Conservation (phyloP, 768 basidiomycete genomes). For the Leccinellum rugosiceps region DNA sequence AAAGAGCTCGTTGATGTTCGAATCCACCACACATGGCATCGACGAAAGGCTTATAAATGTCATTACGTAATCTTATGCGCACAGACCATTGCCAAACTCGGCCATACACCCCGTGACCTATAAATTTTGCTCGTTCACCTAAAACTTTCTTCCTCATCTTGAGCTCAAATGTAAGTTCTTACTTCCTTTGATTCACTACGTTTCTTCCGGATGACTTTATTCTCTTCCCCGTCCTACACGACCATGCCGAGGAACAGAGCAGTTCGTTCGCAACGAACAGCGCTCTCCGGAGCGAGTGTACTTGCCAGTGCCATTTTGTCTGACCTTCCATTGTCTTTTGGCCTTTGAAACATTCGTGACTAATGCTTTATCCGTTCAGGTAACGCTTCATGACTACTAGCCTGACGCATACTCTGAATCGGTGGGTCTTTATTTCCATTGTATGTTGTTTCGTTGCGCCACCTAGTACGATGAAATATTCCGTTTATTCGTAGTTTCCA, state of each 20-base stretch:
- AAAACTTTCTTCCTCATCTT: not conserved
- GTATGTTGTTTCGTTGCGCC: slow-evolving; percentile 17
- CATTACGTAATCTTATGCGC: slow-evolving; percentile 27
- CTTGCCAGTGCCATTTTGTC: slow-evolving; percentile 90
- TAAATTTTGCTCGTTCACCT: slow-evolving; percentile 24
- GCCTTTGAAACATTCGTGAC: slow-evolving; percentile 3
- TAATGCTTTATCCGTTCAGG: slow-evolving; percentile 12
- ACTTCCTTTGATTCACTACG: not conserved
- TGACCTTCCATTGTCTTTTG: slow-evolving; percentile 39
- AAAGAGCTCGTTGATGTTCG: slow-evolving; percentile 19
- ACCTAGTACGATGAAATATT: slow-evolving; percentile 51
- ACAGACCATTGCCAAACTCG: slow-evolving; percentile 32
- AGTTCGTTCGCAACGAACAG: slow-evolving; percentile 76
- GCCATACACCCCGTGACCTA: slow-evolving; percentile 23
- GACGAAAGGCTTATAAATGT: slow-evolving; percentile 8
- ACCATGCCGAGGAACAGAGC: slow-evolving; percentile 83
- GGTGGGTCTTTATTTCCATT: slow-evolving; percentile 24
- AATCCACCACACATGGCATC: not conserved
- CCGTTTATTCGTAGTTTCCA: slow-evolving; percentile 87
- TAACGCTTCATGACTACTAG: not conserved
- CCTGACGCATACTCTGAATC: not conserved
- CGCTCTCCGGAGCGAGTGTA: slow-evolving; percentile 63
- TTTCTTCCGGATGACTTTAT: slow-evolving; percentile 59
- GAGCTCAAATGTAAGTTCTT: slow-evolving; percentile 12
- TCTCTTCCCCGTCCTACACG: slow-evolving; percentile 93